Base-by-base conservation (phyloP, 1,284 basidiomycete genomes). In the Ceratorhiza oryzae-sativae region DNA sequence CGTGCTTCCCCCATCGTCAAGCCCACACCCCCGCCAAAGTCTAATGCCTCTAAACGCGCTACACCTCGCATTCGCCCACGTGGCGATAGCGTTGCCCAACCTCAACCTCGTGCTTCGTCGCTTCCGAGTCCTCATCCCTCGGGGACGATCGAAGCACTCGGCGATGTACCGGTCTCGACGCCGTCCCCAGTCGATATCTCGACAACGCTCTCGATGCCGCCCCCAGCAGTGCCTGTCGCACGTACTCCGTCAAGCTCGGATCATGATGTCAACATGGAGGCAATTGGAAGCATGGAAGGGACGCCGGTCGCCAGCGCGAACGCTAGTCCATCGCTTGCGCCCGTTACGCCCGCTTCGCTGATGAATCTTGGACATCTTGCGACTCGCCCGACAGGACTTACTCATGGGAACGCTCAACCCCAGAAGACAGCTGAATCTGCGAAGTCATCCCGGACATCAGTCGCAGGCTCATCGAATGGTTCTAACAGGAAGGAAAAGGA, bases 281-380 rank as follows among this genome's bases (percentile, higher is more conserved):
- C 30, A 46, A 41, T 10, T 27, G 36, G 4, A 36, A 74, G 65
- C 30, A 36, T 51, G 13, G 49, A 71, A 20, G 56, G 46, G 15
- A 73, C 67, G 8, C 53, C 71, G 9, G 59, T 77, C 20, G 72
- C 46, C 13, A 76, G 62, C 71, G 42, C 70, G 63, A 72, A 60
- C 30, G 74, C 58, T 32, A 76, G 73, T 32, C 78, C 78, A 45
- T 80, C 83, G 27, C 82, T 94, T 56, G 86, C 86, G 10, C 94
- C 93, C 4, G 92, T 93, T 65, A 96, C 94, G 0, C 93, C 94
- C 0, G 90, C 92, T 0, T 91, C 86, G 74, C 88, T 95, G 76
- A 92, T 96, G 91, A 94, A 94, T 74, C 84, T 96, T 18, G 89
- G 88, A 1, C 81, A 85, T 46, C 78, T 89, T 18, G 86, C 74